Base-by-base conservation (phyloP, 2,329 filamentous ascomycete species). In the Zopfia rhizophila region DNA sequence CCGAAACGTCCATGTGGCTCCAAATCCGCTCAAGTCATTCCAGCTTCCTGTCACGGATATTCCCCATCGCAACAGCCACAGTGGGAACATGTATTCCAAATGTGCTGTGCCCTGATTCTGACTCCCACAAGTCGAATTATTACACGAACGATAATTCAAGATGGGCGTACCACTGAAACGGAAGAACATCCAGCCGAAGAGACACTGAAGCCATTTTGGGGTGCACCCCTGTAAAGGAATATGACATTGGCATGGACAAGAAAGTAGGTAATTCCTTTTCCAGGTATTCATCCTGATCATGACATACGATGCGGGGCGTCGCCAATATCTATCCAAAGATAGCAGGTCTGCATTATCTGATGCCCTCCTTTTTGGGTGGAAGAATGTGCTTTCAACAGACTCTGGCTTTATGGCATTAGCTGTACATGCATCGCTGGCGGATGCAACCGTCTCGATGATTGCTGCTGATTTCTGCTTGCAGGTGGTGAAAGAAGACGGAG, bases 221-320 rank as follows among this genome's bases (percentile, higher is more conserved):
- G 35, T 39, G 27, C 35, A 24, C 6, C 19, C 31, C 19, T 39
- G 35, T 10, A 32, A 27, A n/a, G 35, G 35, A 14, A 40, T 28
- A 29, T 46, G 35, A 18, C 43, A 46, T 29, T 33, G 43, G 17
- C 43, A 46, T 27, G 18, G 35, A 29, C 43, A 46, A 11, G 16
- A 13, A 4, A 14, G 21, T 13, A 18, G 14, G 28, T 36, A 46
- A 23, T 5, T 31, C 12, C 21, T 39, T 13, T 18, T 12, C 6
- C 28, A 7, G 11, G 8, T 10, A 19, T 35, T 33, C 5, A 24
- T 38, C 21, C 30, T n/a, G 3, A 43, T 28, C 12, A 18, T 17
- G 4, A 43, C 11, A 19, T 43, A 43, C n/a, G 30, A 36, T 21
- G 12, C 10, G 23, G 22, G 7, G 25, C 12, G 3, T 17, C 4